Percentiles rank a stretch among this genome's conserved stretches.
These are phyloP conservation scores for Trametes pubescens DNA, from an alignment of 1,284 basidiomycete species.

Conservation along the genomic window DNA sequence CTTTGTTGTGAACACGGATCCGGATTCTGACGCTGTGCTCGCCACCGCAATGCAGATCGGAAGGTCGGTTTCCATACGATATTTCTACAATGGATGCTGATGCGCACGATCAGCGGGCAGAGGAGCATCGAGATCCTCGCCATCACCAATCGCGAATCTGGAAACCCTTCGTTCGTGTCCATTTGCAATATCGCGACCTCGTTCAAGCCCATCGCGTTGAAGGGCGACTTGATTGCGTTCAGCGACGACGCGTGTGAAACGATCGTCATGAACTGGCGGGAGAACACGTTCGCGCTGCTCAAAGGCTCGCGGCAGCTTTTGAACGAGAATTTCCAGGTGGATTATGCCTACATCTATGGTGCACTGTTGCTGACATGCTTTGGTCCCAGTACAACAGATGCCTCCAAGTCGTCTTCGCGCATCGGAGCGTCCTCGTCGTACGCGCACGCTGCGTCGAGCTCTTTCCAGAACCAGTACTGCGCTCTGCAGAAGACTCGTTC, in stretches of 20 bases:
- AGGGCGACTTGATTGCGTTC: slow-evolving; percentile 59
- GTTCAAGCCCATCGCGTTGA: slow-evolving; percentile 54
- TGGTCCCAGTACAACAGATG: slow-evolving; percentile 51
- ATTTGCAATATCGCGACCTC: slow-evolving; percentile 45
- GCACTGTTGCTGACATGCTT: not conserved
- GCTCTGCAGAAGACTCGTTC: slow-evolving; percentile 25
- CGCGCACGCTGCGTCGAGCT: slow-evolving; percentile 64
- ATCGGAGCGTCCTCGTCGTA: slow-evolving; percentile 59
- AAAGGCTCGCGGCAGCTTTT: slow-evolving; percentile 46
- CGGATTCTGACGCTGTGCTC: slow-evolving; percentile 52
- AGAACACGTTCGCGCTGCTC: slow-evolving; percentile 54
- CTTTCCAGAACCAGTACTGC: slow-evolving; percentile 54
- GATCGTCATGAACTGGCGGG: slow-evolving; percentile 60
- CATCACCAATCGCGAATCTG: slow-evolving; percentile 4
- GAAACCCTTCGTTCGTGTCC: slow-evolving; percentile 16
- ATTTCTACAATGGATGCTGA: not conserved
- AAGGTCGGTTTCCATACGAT: slow-evolving; percentile 29
- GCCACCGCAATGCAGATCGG: slow-evolving; percentile 52
- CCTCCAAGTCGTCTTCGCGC: slow-evolving; percentile 58
- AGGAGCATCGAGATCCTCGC: slow-evolving; percentile 38
- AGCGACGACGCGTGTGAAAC: slow-evolving; percentile 60
- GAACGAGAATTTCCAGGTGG: slow-evolving; percentile 48
- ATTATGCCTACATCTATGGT: slow-evolving; percentile 5
- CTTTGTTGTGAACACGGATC: slow-evolving; percentile 56
- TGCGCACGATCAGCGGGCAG: slow-evolving; percentile 15